Evolutionary conservation across 1,284 basidiomycete species (phyloP).

Genomic region (Apiotrichum mycotoxinovorans): DNA sequence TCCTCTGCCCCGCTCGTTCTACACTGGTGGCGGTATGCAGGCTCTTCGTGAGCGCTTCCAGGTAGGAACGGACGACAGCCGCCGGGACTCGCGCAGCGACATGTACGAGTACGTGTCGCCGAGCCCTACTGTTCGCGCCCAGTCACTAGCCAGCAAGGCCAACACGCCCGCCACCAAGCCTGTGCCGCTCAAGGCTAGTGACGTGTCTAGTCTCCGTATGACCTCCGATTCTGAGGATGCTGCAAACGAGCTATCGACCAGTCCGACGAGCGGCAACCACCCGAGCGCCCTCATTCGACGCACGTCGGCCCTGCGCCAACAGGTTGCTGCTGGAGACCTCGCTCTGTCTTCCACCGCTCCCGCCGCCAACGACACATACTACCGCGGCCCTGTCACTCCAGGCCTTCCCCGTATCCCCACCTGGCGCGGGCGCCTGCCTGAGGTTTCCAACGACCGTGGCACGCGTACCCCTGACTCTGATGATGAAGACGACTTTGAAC

Average conservation of each 20-base stretch:
- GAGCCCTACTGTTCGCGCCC: slow-evolving; percentile 40
- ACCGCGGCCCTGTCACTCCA: slow-evolving; percentile 43
- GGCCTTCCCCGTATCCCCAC: slow-evolving; percentile 46
- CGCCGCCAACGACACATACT: slow-evolving; percentile 32
- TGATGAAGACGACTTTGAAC: slow-evolving; percentile 57
- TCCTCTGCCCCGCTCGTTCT: slow-evolving; percentile 85
- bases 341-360: slow-evolving; percentile 50
- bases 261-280: slow-evolving; percentile 9
- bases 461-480: slow-evolving; percentile 8
- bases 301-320: slow-evolving; percentile 41
- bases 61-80: background rate
- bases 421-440: slow-evolving; percentile 12
- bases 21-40: slow-evolving; percentile 88
- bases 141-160: slow-evolving; percentile 30
- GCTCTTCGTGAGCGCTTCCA: slow-evolving; percentile 76
- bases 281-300: slow-evolving; percentile 26
- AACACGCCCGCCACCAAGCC: slow-evolving; percentile 26
- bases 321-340: slow-evolving; percentile 54
- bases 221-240: slow-evolving; percentile 12
- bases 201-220: background rate
- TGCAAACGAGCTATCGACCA: background rate
- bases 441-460: background rate
- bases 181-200: background rate
- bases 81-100: slow-evolving; percentile 23
- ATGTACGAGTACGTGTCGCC: slow-evolving; percentile 46